phyloP scores from a whole-genome alignment of 192 early-diverging fungal genomes.

The Endogone sp. region DNA sequence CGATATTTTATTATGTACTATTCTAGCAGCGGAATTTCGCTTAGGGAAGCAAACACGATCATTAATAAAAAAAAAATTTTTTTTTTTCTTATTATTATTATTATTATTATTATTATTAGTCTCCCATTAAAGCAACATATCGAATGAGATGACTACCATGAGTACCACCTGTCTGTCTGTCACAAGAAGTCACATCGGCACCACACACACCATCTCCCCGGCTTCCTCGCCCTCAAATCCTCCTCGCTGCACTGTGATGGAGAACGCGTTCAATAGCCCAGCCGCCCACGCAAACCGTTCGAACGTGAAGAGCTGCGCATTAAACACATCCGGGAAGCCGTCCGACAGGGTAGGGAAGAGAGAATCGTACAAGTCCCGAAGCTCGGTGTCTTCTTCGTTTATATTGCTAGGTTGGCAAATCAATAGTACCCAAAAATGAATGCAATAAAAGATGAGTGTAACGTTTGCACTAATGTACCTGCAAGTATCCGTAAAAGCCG shows the following conservation, averaged over 20 bases:
- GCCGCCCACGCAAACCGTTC: slow-evolving; percentile 23
- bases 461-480: background rate
- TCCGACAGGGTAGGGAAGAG: slow-evolving; percentile 20
- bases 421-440: background rate
- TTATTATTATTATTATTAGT: too few relatives aligned
- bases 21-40: too few relatives aligned
- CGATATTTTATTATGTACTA: too few relatives aligned
- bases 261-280: slow-evolving; percentile 10
- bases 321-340: slow-evolving; percentile 18
- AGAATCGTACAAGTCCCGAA: slow-evolving; percentile 20
- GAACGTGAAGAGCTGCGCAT: slow-evolving; percentile 10
- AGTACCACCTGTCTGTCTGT: background rate
- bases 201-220: background rate
- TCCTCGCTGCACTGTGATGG: background rate
- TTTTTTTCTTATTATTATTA: too few relatives aligned
- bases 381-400: slow-evolving; percentile 1
- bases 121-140: too few relatives aligned
- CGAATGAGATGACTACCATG: too few relatives aligned
- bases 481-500: background rate
- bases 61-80: too few relatives aligned
- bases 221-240: background rate
- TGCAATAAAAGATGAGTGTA: background rate
- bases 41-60: too few relatives aligned
- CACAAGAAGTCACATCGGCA: background rate
- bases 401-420: background rate